These are phyloP conservation scores for Neurospora tetrasperma DNA, from an alignment of 495 filamentous ascomycete genomes.

Conservation along the genomic window DNA sequence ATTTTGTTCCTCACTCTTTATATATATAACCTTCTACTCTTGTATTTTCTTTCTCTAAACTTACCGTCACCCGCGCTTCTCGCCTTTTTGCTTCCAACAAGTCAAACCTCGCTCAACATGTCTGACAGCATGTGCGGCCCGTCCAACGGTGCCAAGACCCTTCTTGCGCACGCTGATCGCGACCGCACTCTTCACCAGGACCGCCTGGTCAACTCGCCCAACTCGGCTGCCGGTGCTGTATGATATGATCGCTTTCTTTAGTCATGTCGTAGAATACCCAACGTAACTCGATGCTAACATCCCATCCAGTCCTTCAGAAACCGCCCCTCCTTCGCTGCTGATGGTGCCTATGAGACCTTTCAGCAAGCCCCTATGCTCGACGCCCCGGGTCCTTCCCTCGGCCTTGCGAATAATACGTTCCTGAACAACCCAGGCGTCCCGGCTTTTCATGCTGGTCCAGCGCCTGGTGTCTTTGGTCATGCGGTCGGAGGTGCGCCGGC, in stretches of 20 bases:
- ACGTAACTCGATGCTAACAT: not conserved
- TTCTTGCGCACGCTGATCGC: slow-evolving; percentile 67
- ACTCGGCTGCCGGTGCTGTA: slow-evolving; percentile 12
- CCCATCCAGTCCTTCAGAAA: slow-evolving; percentile 23
- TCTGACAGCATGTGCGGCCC: slow-evolving; percentile 78
- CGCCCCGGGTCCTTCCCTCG: slow-evolving; percentile 1
- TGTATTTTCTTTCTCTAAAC: not conserved
- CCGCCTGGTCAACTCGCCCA: slow-evolving; percentile 29
- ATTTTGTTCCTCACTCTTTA: not conserved
- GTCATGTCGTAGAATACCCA: not conserved
- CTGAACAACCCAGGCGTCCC: slow-evolving; percentile 3
- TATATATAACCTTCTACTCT: not conserved
- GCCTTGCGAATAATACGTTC: slow-evolving; percentile 1
- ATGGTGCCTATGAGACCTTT: slow-evolving; percentile 14
- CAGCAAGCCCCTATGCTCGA: slow-evolving; percentile 10
- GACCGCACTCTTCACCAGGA: slow-evolving; percentile 84
- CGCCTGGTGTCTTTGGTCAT: not conserved
- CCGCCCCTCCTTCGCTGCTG: slow-evolving; percentile 6
- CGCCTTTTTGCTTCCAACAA: not conserved
- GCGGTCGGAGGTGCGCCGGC: not conserved
- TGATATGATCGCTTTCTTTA: not conserved
- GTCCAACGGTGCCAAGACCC: slow-evolving; percentile 76
- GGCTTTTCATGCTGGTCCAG: not conserved
- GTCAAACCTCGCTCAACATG: slow-evolving; percentile 40
- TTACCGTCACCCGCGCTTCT: slow-evolving; percentile 1